Evolutionary conservation across 148 eudicot genomes (phyloP).

Genomic region (Chenopodium album): DNA sequence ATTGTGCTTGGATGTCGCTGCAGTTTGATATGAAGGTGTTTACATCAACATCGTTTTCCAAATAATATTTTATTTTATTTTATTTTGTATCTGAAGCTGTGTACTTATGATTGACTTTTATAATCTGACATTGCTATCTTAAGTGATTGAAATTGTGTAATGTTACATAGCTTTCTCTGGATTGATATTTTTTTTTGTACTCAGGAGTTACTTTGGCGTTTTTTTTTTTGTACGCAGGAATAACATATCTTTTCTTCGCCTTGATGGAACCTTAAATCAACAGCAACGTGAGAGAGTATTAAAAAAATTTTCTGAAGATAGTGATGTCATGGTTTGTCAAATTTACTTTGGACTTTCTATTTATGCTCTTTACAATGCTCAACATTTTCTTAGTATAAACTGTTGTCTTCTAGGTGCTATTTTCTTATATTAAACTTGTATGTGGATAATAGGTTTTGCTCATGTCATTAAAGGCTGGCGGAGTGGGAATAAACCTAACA

Average conservation of each 20-base stretch:
- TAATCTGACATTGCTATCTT: neutral
- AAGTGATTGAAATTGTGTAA: neutral
- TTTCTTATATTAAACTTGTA: neutral
- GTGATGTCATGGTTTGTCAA: conserved; percentile 57
- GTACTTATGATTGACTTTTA: neutral
- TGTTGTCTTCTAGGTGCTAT: neutral
- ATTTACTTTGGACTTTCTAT: neutral
- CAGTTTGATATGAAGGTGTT: neutral
- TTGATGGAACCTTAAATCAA: conserved; percentile 89
- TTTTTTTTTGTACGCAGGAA: conserved; percentile 41
- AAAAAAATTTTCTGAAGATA: conserved; percentile 90
- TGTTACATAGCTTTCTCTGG: neutral
- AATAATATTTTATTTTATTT: neutral
- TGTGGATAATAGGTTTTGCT: conserved; percentile 63
- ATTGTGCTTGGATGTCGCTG: neutral
- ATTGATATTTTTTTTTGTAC: neutral
- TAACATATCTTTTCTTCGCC: conserved; percentile 78
- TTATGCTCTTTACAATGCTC: neutral
- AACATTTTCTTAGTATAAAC: neutral
- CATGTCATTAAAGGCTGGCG: conserved; percentile 98
- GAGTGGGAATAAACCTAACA: conserved; percentile 93
- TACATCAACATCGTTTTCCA: neutral
- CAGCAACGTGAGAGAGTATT: conserved; percentile 94
- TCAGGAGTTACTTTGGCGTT: neutral
- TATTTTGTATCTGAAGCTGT: neutral